A percentile compares a stretch with the other conserved stretches of the same genome.
phyloP scores from a whole-genome alignment of 768 basidiomycete genomes.

The Atractiella rhizophila region DNA sequence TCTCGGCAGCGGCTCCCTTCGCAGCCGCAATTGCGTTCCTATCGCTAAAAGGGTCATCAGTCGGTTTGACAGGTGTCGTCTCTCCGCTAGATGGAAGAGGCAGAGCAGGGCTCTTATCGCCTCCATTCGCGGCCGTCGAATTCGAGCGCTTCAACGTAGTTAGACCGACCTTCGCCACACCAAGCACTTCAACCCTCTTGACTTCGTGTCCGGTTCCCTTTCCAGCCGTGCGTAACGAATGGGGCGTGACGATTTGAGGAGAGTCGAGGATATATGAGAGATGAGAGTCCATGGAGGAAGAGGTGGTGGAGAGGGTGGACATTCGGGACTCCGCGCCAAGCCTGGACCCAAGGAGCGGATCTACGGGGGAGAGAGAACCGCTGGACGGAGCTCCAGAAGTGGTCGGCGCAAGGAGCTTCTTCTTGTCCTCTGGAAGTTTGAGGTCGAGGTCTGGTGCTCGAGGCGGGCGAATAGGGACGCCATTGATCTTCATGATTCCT shows the following conservation, averaged over 20 bases:
- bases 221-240: slow-evolving; percentile 2
- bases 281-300: slow-evolving; percentile 3
- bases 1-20: neutral
- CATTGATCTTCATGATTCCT: slow-evolving; percentile 10
- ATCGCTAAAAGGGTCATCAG: neutral
- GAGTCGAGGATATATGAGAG: slow-evolving; percentile 19
- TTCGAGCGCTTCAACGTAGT: neutral
- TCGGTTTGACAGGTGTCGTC: neutral
- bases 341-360: neutral
- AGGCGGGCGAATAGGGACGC: slow-evolving; percentile 15
- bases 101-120: slow-evolving; percentile 1
- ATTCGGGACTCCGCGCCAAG: neutral
- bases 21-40: neutral
- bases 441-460: slow-evolving; percentile 17
- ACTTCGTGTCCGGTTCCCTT: neutral
- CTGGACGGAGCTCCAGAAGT: neutral
- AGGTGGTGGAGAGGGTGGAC: neutral
- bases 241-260: slow-evolving; percentile 18
- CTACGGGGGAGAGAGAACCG: slow-evolving; percentile 3
- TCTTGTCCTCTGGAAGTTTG: slow-evolving; percentile 10
- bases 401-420: slow-evolving; percentile 3
- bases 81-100: neutral
- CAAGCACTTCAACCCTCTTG: no score
- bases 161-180: neutral
- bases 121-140: neutral